Evolutionary conservation across 352 stramenopile genomes (phyloP).

Genomic region (Peronospora belbahrii): DNA sequence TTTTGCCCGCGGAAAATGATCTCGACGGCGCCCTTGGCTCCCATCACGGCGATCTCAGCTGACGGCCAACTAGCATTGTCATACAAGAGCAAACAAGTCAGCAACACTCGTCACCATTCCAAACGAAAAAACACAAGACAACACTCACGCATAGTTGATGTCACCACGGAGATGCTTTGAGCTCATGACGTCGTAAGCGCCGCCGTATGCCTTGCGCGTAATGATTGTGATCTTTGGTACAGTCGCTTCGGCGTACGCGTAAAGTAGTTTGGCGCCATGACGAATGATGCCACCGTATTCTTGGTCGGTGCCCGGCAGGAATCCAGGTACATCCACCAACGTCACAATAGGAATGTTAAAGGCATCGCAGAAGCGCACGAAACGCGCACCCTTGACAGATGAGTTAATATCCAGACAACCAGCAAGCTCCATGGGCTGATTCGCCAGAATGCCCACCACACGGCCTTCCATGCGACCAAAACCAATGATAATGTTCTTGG

Average conservation of each 20-base stretch:
- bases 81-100: constrained; percentile 11
- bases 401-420: constrained; percentile 97
- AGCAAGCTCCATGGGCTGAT: constrained; percentile 95
- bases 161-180: constrained; percentile 97
- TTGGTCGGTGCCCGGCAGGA: constrained; percentile 94
- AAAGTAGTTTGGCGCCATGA: constrained; percentile 96
- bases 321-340: constrained; percentile 97
- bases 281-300: constrained; percentile 92
- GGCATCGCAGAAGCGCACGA: constrained; percentile 96
- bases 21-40: constrained; percentile 93
- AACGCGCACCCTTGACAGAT: constrained; percentile 94
- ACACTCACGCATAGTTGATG: constrained; percentile 92
- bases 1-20: constrained; percentile 97
- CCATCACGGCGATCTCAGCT: constrained; percentile 87
- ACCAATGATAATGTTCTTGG: constrained; percentile 96
- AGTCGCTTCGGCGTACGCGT: constrained; percentile 96
- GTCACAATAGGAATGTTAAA: constrained; percentile 99
- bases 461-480: constrained; percentile 95
- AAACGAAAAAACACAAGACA: constrained; percentile 1
- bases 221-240: constrained; percentile 99
- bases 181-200: constrained; percentile 98
- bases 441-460: constrained; percentile 95
- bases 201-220: constrained; percentile 97
- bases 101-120: neutral
- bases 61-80: constrained; percentile 46